phyloP scores from a whole-genome alignment of 2,329 filamentous ascomycete genomes.

The Diaporthe vexans region DNA sequence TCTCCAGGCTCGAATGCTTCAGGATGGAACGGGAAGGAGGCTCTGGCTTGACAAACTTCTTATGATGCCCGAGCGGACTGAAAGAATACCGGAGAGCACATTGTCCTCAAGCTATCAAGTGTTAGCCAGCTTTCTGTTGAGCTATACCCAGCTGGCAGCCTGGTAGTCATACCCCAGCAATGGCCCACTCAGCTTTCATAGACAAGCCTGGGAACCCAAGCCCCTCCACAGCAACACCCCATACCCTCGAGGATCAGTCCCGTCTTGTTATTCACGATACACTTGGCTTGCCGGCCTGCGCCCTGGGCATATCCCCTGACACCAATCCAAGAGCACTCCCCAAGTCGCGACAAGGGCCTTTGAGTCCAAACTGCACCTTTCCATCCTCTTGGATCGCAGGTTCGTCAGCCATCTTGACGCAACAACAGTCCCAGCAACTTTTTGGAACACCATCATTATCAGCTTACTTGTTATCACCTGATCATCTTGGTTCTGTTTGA shows the following conservation, averaged over 20 bases:
- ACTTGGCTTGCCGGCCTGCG: not conserved
- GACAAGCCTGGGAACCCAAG: conserved; percentile 1
- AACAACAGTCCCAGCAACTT: not conserved
- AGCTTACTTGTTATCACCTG: not conserved
- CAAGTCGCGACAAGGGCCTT: not conserved
- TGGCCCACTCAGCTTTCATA: not conserved
- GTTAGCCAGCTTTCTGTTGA: not conserved
- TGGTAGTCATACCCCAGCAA: not conserved
- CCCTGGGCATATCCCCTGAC: not conserved
- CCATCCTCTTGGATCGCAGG: conserved; percentile 4
- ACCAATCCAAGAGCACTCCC: not conserved
- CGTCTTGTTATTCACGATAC: not conserved
- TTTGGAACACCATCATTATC: not conserved
- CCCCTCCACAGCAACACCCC: not conserved
- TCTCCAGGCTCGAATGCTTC: conserved; percentile 5
- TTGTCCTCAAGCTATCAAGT: not conserved
- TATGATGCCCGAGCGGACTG: conserved; percentile 31
- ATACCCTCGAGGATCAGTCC: not conserved
- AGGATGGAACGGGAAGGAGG: not conserved
- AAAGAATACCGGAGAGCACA: not conserved
- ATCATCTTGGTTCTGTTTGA: not conserved
- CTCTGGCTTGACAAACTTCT: not conserved
- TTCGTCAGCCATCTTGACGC: conserved; percentile 13
- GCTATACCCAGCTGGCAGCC: conserved; percentile 22
- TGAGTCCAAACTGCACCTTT: not conserved